A percentile compares a stretch with the other conserved stretches of the same genome.
Conservation (phyloP, 345 rosid species). For the Mallotus nudiflorus region DNA sequence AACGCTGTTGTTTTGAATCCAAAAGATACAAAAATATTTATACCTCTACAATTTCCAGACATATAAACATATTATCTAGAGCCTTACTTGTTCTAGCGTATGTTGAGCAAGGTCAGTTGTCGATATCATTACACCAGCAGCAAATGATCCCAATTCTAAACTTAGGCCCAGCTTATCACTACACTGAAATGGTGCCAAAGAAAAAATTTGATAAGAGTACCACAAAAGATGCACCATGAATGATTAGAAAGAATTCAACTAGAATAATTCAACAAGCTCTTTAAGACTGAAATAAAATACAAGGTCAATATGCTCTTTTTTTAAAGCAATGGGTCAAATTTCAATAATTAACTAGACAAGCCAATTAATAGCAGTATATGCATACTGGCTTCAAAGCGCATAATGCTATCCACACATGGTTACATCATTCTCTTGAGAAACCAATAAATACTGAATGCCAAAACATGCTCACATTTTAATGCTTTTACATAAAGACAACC, state of each 20-base stretch:
- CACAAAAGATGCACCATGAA: neutral
- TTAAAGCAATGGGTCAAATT: neutral
- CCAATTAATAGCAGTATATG: neutral
- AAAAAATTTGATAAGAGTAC: neutral
- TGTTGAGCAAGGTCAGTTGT: constrained; percentile 95
- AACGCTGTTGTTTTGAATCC: neutral
- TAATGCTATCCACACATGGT: neutral
- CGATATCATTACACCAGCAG: constrained; percentile 99
- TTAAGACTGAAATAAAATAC: neutral
- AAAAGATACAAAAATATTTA: neutral
- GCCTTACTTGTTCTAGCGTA: constrained; percentile 86
- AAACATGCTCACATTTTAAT: neutral
- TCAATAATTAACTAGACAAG: neutral
- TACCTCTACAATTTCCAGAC: neutral
- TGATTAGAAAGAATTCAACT: neutral
- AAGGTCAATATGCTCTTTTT: neutral
- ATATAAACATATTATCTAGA: neutral
- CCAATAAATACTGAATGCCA: neutral
- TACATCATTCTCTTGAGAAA: neutral
- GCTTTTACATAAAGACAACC: neutral
- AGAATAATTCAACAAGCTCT: neutral
- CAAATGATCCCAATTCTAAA: constrained; percentile 97
- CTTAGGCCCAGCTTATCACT: constrained; percentile 97
- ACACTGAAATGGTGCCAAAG: constrained; percentile 60
- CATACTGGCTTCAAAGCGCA: neutral